Evolutionary conservation across 768 basidiomycete genomes (phyloP).

Genomic region (Lactarius indigo): DNA sequence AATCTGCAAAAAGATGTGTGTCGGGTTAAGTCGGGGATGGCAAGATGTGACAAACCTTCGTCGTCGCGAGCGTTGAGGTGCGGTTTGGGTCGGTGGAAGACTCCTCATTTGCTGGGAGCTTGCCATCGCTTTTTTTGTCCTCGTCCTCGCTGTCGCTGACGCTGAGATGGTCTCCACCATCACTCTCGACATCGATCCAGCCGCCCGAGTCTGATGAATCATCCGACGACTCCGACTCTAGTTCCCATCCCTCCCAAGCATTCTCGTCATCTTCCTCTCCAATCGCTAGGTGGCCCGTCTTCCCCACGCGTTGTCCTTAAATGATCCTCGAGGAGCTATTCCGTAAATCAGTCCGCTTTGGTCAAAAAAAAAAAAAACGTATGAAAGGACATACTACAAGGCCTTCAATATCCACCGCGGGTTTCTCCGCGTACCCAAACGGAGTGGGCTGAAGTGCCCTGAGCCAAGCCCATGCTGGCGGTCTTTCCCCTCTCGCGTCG

Average conservation of each 20-base stretch:
- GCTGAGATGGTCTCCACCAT: conserved; percentile 60
- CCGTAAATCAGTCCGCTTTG: background rate
- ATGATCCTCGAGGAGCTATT: conserved; percentile 85
- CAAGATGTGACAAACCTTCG: conserved; percentile 50
- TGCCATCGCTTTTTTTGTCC: conserved; percentile 30
- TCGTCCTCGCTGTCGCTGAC: conserved; percentile 88
- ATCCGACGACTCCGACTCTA: conserved; percentile 60
- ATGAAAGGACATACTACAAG: conserved; percentile 57
- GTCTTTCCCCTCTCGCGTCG: conserved; percentile 89
- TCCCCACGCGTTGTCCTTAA: conserved; percentile 68
- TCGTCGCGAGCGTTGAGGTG: conserved; percentile 70
- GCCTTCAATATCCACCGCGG: conserved; percentile 85
- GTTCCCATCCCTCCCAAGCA: conserved; percentile 58
- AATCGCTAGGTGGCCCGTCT: conserved; percentile 44
- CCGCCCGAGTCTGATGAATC: conserved; percentile 56
- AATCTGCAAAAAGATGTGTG: conserved; percentile 52
- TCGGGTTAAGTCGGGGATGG: background rate
- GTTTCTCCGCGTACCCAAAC: conserved; percentile 75
- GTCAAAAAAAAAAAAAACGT: background rate
- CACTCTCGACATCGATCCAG: conserved; percentile 79
- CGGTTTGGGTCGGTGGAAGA: conserved; percentile 34
- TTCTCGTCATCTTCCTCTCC: conserved; percentile 58
- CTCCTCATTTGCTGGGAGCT: conserved; percentile 26
- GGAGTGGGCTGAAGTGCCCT: conserved; percentile 63
- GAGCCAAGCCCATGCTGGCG: conserved; percentile 71